phyloP scores from a whole-genome alignment of 1,284 basidiomycete species.

The Chalciporus sp. region DNA sequence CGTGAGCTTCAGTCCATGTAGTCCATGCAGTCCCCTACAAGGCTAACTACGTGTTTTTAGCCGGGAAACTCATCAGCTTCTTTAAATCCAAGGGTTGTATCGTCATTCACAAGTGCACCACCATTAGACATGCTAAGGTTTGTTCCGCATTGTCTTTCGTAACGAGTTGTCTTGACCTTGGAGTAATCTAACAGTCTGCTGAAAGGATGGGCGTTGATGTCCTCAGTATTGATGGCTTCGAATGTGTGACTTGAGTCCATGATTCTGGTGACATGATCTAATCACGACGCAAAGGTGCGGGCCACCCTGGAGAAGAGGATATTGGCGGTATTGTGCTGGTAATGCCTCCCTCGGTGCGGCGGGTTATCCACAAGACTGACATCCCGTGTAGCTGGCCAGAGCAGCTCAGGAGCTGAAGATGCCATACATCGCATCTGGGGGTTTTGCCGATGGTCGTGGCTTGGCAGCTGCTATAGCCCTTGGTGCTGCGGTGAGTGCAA shows the following conservation, averaged over 20 bases:
- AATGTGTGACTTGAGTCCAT: slow-evolving; percentile 54
- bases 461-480: slow-evolving; percentile 82
- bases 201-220: slow-evolving; percentile 82
- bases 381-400: slow-evolving; percentile 67
- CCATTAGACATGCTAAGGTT: slow-evolving; percentile 84
- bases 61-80: slow-evolving; percentile 78
- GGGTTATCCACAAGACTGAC: background rate
- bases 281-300: slow-evolving; percentile 61
- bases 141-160: slow-evolving; percentile 5
- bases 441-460: slow-evolving; percentile 81
- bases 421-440: slow-evolving; percentile 91
- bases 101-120: slow-evolving; percentile 92
- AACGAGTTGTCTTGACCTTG: background rate
- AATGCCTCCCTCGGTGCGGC: slow-evolving; percentile 21
- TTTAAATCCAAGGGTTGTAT: slow-evolving; percentile 79
- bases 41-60: slow-evolving; percentile 37
- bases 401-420: slow-evolving; percentile 84
- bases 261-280: background rate
- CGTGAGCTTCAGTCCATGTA: slow-evolving; percentile 47
- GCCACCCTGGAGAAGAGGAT: slow-evolving; percentile 95
- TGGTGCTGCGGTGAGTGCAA: slow-evolving; percentile 70
- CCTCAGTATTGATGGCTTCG: slow-evolving; percentile 87
- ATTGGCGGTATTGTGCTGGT: slow-evolving; percentile 90
- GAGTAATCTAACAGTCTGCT: slow-evolving; percentile 48
- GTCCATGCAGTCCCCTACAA: background rate